Percentiles rank a stretch among this genome's conserved stretches.
Conservation (phyloP, 495 filamentous ascomycete species). For the Cudoniella acicularis region DNA sequence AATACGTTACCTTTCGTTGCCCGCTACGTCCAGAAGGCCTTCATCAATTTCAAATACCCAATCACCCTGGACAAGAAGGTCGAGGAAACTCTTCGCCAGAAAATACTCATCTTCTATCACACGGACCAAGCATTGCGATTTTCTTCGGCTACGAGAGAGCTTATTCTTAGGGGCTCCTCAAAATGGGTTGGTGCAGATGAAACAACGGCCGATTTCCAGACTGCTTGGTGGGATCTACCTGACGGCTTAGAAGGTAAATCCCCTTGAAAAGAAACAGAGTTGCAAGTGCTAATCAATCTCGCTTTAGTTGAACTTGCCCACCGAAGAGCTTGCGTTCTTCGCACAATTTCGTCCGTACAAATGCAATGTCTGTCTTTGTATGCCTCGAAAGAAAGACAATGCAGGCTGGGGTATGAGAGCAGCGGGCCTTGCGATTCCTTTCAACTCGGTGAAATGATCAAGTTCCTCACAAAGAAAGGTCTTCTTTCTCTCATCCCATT, state of each 20-base stretch:
- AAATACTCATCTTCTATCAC: constrained; percentile 56
- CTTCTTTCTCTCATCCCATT: constrained; percentile 42
- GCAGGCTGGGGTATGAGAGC: constrained; percentile 72
- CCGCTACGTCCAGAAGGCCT: constrained; percentile 38
- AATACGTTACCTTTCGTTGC: constrained; percentile 46
- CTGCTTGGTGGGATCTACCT: constrained; percentile 72
- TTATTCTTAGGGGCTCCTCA: constrained; percentile 64
- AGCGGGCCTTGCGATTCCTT: constrained; percentile 77
- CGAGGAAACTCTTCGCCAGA: constrained; percentile 61
- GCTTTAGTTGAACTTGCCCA: constrained; percentile 64
- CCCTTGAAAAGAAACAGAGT: constrained; percentile 2
- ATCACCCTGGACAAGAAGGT: constrained; percentile 28
- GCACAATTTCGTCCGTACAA: constrained; percentile 73
- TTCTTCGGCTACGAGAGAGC: constrained; percentile 46
- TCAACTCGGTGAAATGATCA: constrained; percentile 80
- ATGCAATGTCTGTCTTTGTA: constrained; percentile 69
- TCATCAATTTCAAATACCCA: constrained; percentile 41
- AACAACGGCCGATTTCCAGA: constrained; percentile 36
- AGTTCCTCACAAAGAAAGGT: constrained; percentile 63
- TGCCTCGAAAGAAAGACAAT: constrained; percentile 57
- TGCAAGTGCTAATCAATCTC: constrained; percentile 13
- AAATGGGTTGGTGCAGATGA: constrained; percentile 50
- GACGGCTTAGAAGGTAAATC: constrained; percentile 65
- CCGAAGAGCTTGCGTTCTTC: constrained; percentile 65
- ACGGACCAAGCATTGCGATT: constrained; percentile 53